A percentile compares a stretch with the other conserved stretches of the same genome.
Evolutionary conservation across 352 stramenopile genomes (phyloP).

Genomic region (Globisporangium lucens): DNA sequence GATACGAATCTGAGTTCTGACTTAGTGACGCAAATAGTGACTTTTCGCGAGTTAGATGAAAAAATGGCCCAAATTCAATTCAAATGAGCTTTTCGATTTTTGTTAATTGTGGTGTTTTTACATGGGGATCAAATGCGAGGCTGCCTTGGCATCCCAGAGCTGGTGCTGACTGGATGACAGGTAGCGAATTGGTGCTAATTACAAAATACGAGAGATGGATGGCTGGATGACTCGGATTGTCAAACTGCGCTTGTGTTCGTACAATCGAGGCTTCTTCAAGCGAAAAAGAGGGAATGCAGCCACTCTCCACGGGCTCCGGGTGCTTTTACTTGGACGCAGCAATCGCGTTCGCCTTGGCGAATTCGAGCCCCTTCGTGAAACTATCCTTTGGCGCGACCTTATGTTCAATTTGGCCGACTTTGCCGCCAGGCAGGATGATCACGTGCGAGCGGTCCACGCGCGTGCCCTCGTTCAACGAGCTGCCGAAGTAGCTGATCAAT

Average conservation of each 20-base stretch:
- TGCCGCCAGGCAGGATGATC: conserved; percentile 74
- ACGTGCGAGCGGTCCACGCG: conserved; percentile 81
- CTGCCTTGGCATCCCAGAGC: neutral
- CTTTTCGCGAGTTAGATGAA: neutral
- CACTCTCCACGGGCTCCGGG: neutral
- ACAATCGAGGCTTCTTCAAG: neutral
- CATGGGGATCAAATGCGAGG: neutral
- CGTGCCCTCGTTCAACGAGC: conserved; percentile 54
- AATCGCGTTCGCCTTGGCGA: conserved; percentile 28
- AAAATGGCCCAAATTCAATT: neutral
- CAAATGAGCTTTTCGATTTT: neutral
- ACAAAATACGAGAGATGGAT: neutral
- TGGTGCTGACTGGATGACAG: neutral
- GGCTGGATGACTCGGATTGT: neutral
- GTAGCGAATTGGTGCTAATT: neutral
- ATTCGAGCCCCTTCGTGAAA: conserved; percentile 74
- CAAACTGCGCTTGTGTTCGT: conserved; percentile 3
- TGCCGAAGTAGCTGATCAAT: conserved; percentile 79
- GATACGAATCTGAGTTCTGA: neutral
- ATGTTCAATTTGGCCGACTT: conserved; percentile 66
- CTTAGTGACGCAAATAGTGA: conserved; percentile 1
- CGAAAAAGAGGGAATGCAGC: neutral
- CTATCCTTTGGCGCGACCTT: conserved; percentile 79
- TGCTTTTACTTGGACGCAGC: conserved; percentile 10
- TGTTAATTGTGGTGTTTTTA: neutral